phyloP scores from a whole-genome alignment of 345 rosid genomes.

The Iberis pinnata region DNA sequence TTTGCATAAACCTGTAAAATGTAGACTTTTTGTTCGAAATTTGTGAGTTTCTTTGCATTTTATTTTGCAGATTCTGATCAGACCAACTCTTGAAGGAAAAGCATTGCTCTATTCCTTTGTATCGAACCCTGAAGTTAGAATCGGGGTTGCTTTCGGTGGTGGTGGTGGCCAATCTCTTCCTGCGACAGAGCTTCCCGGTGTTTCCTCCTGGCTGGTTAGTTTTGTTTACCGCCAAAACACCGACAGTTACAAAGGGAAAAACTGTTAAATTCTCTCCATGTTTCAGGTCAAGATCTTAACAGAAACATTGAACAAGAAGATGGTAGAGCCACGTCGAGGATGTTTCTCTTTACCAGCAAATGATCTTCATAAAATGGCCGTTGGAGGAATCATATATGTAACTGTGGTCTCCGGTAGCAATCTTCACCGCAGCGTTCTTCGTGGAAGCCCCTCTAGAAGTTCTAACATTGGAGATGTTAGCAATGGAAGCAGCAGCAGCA shows the following conservation, averaged over 20 bases:
- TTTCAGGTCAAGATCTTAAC: conserved; percentile 66
- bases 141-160: conserved; percentile 93
- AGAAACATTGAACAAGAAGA: conserved; percentile 76
- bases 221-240: conserved; percentile 13
- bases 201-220: conserved; percentile 95
- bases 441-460: conserved; percentile 61
- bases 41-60: background rate
- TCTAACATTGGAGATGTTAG: conserved; percentile 33
- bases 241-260: background rate
- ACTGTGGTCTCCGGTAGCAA: conserved; percentile 66
- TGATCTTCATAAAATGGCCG: conserved; percentile 75
- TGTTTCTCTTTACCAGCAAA: conserved; percentile 67
- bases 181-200: conserved; percentile 91
- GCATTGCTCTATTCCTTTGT: conserved; percentile 82
- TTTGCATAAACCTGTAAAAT: background rate
- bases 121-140: conserved; percentile 72
- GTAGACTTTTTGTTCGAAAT: background rate
- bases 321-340: conserved; percentile 90
- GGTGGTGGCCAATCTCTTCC: conserved; percentile 95
- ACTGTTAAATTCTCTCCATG: background rate
- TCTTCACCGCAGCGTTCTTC: conserved; percentile 44
- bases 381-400: conserved; percentile 72
- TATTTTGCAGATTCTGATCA: conserved; percentile 66
- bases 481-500: conserved; percentile 26
- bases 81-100: conserved; percentile 75